Evolutionary conservation across 768 basidiomycete genomes (phyloP).

Genomic region (Suillus clintonianus): DNA sequence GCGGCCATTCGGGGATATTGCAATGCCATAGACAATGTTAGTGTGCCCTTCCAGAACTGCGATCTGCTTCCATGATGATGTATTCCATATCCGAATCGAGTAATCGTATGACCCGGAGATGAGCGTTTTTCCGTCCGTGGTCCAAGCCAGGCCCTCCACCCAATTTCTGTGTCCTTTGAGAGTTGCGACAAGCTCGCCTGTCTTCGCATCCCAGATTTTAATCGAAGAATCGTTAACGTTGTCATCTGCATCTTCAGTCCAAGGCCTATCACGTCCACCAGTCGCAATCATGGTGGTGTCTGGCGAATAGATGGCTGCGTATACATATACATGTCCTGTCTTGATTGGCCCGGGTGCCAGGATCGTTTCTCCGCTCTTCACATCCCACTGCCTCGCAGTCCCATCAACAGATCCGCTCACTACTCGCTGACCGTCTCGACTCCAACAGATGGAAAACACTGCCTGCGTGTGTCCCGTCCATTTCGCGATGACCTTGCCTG

Average conservation of each 20-base stretch:
- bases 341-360: too few species aligned
- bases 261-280: not conserved
- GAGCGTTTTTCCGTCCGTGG: not conserved
- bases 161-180: not conserved
- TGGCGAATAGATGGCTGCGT: not conserved
- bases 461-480: too few species aligned
- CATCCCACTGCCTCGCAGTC: too few species aligned
- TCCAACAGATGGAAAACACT: too few species aligned
- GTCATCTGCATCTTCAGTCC: too few species aligned
- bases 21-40: conserved; percentile 9
- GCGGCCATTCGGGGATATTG: not conserved
- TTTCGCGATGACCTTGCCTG: too few species aligned
- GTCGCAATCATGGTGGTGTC: conserved; percentile 3
- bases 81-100: not conserved
- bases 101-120: not conserved
- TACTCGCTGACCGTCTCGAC: too few species aligned
- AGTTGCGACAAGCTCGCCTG: not conserved
- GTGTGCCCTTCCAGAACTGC: not conserved
- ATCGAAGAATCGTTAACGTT: too few species aligned
- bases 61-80: too few species aligned
- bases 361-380: too few species aligned
- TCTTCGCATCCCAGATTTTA: conserved; percentile 1
- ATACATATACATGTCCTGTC: not conserved
- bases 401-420: too few species aligned
- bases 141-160: not conserved